These are phyloP conservation scores for Exutisphaerella laricina DNA, from an alignment of 2,329 filamentous ascomycete genomes.

Conservation along the genomic window DNA sequence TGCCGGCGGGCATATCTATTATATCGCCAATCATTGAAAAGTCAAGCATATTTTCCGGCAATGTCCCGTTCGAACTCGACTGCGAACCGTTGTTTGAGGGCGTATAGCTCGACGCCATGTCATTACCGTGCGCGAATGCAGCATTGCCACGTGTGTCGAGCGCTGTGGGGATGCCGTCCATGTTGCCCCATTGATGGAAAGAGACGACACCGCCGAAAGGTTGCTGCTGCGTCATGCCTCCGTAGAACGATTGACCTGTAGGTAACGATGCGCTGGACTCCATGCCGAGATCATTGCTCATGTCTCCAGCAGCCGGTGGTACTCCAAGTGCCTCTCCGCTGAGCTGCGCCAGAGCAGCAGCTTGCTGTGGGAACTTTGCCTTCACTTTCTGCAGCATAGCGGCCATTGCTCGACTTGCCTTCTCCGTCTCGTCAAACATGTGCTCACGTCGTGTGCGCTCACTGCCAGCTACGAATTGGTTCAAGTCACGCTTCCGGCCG, in stretches of 20 bases:
- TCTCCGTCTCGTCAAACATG: slow-evolving; percentile 29
- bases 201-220: slow-evolving; percentile 15
- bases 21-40: slow-evolving; percentile 29
- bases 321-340: background rate
- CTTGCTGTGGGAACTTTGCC: slow-evolving; percentile 18
- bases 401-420: slow-evolving; percentile 29
- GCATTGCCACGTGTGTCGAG: background rate
- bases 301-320: background rate
- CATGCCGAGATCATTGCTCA: slow-evolving; percentile 6
- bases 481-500: slow-evolving; percentile 8
- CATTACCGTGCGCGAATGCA: background rate
- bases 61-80: slow-evolving; percentile 9
- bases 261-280: no score
- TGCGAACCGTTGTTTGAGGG: slow-evolving; percentile 2
- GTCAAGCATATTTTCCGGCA: slow-evolving; percentile 14
- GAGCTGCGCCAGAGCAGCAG: slow-evolving; percentile 8
- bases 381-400: slow-evolving; percentile 32
- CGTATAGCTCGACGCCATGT: slow-evolving; percentile 1
- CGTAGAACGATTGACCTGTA: no score
- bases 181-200: slow-evolving; percentile 16
- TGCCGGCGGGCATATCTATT: slow-evolving; percentile 25
- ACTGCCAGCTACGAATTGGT: slow-evolving; percentile 11
- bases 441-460: slow-evolving; percentile 15
- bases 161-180: slow-evolving; percentile 6
- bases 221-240: background rate